phyloP scores from a whole-genome alignment of 2,329 filamentous ascomycete species.

The Dryadomyces quercivorus region DNA sequence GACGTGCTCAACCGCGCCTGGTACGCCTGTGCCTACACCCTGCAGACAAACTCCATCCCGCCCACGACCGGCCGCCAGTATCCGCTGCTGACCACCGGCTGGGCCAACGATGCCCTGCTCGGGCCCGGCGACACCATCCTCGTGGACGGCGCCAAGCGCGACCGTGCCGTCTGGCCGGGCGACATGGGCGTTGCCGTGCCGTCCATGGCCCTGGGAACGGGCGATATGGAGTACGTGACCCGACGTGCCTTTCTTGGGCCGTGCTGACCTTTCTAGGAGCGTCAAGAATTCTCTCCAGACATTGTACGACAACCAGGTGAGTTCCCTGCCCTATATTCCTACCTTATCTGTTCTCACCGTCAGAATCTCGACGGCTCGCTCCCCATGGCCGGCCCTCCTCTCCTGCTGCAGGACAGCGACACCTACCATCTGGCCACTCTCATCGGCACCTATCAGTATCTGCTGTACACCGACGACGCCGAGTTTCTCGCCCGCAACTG shows the following conservation, averaged over 20 bases:
- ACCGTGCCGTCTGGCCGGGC: slow-evolving; percentile 42
- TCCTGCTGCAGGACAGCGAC: slow-evolving; percentile 20
- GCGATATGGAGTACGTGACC: slow-evolving; percentile 29
- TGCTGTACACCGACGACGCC: slow-evolving; percentile 38
- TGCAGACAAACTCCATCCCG: slow-evolving; percentile 24
- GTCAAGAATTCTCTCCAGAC: slow-evolving; percentile 32
- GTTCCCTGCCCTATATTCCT: too few species aligned
- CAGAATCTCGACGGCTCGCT: slow-evolving; percentile 28
- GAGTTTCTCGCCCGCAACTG: slow-evolving; percentile 20
- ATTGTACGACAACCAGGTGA: slow-evolving; percentile 23
- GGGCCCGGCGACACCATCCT: slow-evolving; percentile 20
- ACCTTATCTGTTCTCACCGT: background rate
- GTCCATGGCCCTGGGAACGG: slow-evolving; percentile 34
- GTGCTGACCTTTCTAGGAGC: slow-evolving; percentile 8
- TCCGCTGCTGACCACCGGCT: slow-evolving; percentile 26
- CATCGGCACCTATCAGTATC: slow-evolving; percentile 43
- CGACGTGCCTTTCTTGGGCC: background rate
- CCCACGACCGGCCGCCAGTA: slow-evolving; percentile 18
- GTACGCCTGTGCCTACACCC: slow-evolving; percentile 36
- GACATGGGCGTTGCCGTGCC: slow-evolving; percentile 44
- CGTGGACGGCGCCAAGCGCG: slow-evolving; percentile 42
- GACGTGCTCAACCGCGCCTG: slow-evolving; percentile 40
- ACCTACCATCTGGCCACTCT: slow-evolving; percentile 29
- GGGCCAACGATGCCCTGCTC: slow-evolving; percentile 21
- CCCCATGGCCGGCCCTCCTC: slow-evolving; percentile 37